These are phyloP conservation scores for Mrakia hoshinonis DNA, from an alignment of 768 basidiomycete genomes.

Conservation along the genomic window DNA sequence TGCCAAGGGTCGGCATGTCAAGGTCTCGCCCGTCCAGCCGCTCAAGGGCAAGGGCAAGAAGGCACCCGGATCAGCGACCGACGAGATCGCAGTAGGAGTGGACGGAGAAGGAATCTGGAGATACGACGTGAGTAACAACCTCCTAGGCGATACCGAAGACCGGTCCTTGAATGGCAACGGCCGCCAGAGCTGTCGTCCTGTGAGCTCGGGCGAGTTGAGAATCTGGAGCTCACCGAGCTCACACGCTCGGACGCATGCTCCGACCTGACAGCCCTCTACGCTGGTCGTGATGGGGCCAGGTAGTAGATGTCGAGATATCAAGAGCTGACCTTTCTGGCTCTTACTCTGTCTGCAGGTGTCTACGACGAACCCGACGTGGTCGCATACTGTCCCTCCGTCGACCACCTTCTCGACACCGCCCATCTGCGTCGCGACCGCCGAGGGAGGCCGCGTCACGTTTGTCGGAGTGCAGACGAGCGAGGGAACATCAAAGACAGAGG, in stretches of 20 bases:
- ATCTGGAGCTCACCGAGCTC: not conserved
- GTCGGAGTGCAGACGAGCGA: constrained; percentile 1
- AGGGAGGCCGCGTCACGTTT: constrained; percentile 4
- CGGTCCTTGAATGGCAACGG: too few species aligned
- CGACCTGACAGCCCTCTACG: not conserved
- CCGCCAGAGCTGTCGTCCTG: not conserved
- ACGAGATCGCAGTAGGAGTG: constrained; percentile 23
- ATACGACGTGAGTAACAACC: constrained; percentile 22
- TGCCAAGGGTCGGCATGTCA: constrained; percentile 12
- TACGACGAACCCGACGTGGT: constrained; percentile 17
- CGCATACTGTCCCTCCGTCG: constrained; percentile 26
- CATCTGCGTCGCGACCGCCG: not conserved
- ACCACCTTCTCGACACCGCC: constrained; percentile 22
- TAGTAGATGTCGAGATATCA: not conserved
- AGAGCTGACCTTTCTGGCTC: not conserved
- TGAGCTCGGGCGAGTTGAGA: not conserved
- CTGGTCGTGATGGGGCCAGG: not conserved
- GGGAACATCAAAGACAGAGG: not conserved
- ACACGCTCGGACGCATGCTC: not conserved
- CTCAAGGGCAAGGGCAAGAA: constrained; percentile 19
- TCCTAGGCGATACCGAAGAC: not conserved
- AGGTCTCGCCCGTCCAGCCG: constrained; percentile 11
- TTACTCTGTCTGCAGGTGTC: not conserved
- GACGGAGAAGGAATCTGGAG: constrained; percentile 27
- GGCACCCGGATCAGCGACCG: not conserved